Conservation (phyloP, 441 rosid species). For the Adansonia rubrostipa region DNA sequence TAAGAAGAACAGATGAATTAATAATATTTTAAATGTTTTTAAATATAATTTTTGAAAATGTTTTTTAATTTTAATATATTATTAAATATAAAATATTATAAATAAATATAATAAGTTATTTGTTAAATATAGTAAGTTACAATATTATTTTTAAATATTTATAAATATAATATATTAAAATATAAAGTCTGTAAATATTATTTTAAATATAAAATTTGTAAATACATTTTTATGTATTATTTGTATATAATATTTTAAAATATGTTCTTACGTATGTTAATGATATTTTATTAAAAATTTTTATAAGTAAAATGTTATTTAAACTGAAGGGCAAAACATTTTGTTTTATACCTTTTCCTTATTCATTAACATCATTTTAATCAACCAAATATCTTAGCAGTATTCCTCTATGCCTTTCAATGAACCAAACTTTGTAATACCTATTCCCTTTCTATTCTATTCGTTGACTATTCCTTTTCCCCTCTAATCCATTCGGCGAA, state of each 20-base stretch:
- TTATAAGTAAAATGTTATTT: not conserved
- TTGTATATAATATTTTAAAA: too few species aligned
- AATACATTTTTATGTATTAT: not conserved
- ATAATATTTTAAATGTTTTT: too few species aligned
- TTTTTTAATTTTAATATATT: too few species aligned
- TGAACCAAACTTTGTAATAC: not conserved
- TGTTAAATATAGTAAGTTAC: too few species aligned
- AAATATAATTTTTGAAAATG: too few species aligned
- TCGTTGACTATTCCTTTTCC: not conserved
- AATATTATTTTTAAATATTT: too few species aligned
- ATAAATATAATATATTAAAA: not conserved
- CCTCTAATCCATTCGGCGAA: not conserved
- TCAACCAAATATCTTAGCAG: constrained; percentile 3
- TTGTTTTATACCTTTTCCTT: constrained; percentile 5
- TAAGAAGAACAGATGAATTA: too few species aligned
- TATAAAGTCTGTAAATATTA: not conserved
- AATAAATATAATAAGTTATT: too few species aligned
- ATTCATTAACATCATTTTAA: constrained; percentile 3
- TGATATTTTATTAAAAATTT: not conserved
- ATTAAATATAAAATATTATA: too few species aligned
- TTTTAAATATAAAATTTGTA: not conserved
- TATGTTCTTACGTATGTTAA: not conserved
- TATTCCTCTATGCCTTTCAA: not conserved
- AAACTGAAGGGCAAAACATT: not conserved
- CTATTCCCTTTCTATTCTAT: not conserved